These are phyloP conservation scores for Rhododendron williamsianum DNA, from an alignment of 148 eudicot species.

Conservation along the genomic window DNA sequence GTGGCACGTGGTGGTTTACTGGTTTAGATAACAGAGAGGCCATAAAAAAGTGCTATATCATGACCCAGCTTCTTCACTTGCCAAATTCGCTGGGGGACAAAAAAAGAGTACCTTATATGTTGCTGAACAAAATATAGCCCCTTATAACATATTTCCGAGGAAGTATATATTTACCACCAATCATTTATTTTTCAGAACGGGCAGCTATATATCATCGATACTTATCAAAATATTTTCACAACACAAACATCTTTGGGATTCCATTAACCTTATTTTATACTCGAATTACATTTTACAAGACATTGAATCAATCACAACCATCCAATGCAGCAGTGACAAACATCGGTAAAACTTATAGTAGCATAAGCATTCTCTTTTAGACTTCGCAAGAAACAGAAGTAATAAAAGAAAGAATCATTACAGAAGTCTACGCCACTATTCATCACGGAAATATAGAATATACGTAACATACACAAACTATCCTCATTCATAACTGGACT, in stretches of 20 bases:
- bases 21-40: background rate
- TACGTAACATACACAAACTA: no score
- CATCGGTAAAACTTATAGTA: background rate
- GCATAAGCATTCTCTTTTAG: background rate
- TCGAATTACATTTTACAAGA: background rate
- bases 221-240: background rate
- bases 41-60: background rate
- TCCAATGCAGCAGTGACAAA: background rate
- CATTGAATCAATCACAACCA: background rate
- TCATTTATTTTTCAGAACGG: background rate
- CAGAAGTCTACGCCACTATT: background rate
- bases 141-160: background rate
- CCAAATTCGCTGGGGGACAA: background rate
- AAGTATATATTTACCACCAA: background rate
- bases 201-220: background rate
- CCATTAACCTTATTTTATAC: background rate
- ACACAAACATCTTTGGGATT: background rate
- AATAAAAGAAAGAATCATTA: background rate
- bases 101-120: background rate
- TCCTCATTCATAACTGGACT: no score
- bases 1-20: background rate
- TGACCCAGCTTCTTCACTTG: background rate
- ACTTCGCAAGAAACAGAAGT: background rate
- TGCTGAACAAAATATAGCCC: background rate
- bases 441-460: background rate